Evolutionary conservation across 2,329 filamentous ascomycete genomes (phyloP), one percentile per base, ranked within the genome.

Genomic region (Xylariaceae sp.): DNA sequence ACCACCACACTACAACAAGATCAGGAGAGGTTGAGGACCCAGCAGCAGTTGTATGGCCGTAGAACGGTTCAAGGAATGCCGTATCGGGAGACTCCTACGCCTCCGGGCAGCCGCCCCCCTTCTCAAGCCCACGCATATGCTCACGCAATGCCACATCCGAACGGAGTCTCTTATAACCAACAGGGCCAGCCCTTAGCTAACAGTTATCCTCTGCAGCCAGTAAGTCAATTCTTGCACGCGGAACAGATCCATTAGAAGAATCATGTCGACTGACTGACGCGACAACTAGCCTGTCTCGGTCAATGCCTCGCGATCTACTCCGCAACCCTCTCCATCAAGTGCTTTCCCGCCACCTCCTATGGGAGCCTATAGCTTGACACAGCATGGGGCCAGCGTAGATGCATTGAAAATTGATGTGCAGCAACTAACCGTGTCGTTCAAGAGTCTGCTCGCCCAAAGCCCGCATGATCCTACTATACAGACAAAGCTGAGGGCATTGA

Each of bases 391-490:
- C 77, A 85, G 84, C 76, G 78, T 89, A 78, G 87, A 89, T 70
- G 83, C 85, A 70, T 81, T 97, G 74, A 91, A 90, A 76, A 84
- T 83, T 77, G 92, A 97, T 76, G 87, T 97, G 73, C 85, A 89
- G 69, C 85, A 84, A 70, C 80, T 96, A 68, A 90, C 96, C 73
- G 76, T 81, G 70, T 83, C 83, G 67, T 87, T 88, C 65, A 88
- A 88, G 76, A 80, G 82, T 66, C 88, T 92, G 70, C 88, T 90
- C 76, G 86, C 88, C 66, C 84, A 84, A 66, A 90, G 87, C 73
- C 88, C 88, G 62, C 84, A 87, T 79, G 89, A 96, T 78, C 76
- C 81, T 75, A 84, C 85, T 75, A 82, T 90, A 72, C 88, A 90
- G 73, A 87, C 85, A 71, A 90, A 89, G 76, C 79, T 96, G 71